Percentiles rank a stretch among this genome's conserved stretches.
Conservation (phyloP, 2,329 filamentous ascomycete species). For the Microdochium trichocladiopsis region DNA sequence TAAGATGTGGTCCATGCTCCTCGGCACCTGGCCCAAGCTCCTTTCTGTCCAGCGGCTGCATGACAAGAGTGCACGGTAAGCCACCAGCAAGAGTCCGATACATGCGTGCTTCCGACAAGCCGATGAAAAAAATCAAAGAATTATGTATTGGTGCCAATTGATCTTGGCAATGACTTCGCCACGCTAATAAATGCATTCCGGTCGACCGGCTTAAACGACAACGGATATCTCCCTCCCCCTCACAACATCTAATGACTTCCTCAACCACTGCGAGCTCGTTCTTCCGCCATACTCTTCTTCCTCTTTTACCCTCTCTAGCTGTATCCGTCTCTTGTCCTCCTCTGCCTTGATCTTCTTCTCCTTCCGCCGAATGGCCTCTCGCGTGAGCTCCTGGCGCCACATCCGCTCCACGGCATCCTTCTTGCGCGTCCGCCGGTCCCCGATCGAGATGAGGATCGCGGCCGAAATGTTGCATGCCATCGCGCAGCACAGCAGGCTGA, state of each 20-base stretch:
- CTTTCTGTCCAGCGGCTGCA: neutral
- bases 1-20: neutral
- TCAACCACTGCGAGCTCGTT: neutral
- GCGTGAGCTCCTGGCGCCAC: slow-evolving; percentile 68
- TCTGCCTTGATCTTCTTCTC: slow-evolving; percentile 32
- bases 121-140: no score
- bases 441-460: slow-evolving; percentile 68
- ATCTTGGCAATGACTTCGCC: no score
- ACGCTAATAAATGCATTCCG: no score
- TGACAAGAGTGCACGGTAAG: no score
- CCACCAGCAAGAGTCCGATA: no score
- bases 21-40: neutral
- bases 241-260: neutral
- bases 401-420: slow-evolving; percentile 77
- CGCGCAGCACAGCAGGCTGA: slow-evolving; percentile 72
- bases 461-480: slow-evolving; percentile 73
- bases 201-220: neutral
- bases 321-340: slow-evolving; percentile 4
- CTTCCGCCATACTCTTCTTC: neutral
- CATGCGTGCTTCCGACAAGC: no score
- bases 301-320: neutral
- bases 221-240: neutral
- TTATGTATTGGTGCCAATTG: no score
- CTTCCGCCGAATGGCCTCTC: slow-evolving; percentile 43
- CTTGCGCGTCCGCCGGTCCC: slow-evolving; percentile 71